Evolutionary conservation across 2,329 filamentous ascomycete genomes (phyloP), one percentile per base, ranked within the genome.

Genomic region (Pseudogymnoascus sp.): DNA sequence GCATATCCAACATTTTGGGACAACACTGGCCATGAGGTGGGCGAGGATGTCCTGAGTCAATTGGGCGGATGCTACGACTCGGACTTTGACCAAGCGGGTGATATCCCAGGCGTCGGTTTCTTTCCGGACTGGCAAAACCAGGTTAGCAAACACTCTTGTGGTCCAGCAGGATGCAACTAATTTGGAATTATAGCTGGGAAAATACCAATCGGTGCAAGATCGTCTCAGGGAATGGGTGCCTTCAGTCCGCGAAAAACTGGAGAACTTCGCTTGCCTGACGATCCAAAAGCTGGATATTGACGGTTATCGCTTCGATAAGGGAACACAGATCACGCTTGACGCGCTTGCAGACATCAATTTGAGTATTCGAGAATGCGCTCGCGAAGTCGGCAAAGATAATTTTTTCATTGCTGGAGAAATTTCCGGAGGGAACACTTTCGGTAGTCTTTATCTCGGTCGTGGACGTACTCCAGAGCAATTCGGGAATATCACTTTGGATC

Each of bases 201-300:
- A 87, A 66, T 87, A 87, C 71, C 83, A 83, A 57, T 84, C 81
- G 50, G 85, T 87, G 1, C 85, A 87, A 71, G 85, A 87, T 70
- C 83, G 85, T 67, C 74, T 87, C 3, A 79, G 85, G 58, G 84
- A 86, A 65, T 87, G 85, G 85, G 68, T 78, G 33, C 80, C 81
- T 2, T 78, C 79, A 18, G 84, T 86, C 0, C 73, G 79, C 33
- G 75, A 79, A 47, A 82, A 82, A 66, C 72, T 87, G 61, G 79
- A 81, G 64, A 79, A 79, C 57, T 84, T 86, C 67, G 85, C 83
- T 2, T 87, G 85, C 71, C 82, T 86, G 71, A 76, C 82, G 28
- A 84, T 87, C 62, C 73, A 76, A 35, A 81, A 79, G 64, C 74
- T 87, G 16, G 85, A 87, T 67, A 81, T 87, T 60, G 85, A 87